Base-by-base conservation (phyloP, 306 rosid species). In the Vachellia pachyceras region DNA sequence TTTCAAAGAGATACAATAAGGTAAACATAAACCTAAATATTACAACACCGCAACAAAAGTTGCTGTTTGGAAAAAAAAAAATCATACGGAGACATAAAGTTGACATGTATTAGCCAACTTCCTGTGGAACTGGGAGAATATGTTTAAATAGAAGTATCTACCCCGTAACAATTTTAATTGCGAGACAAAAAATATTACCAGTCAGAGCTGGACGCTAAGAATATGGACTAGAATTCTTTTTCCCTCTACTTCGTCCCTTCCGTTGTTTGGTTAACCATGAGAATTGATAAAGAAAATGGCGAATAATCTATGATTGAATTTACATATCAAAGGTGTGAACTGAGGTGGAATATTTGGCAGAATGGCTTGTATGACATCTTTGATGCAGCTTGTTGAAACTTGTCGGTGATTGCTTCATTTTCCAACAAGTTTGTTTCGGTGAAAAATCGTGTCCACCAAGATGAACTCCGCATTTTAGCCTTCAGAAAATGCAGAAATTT, bases 341-440 rank as follows among this genome's bases (percentile, higher is more conserved):
- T 91, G 69, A 94, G 93, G 84, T 94, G 98, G 85, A 92, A 92
- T 69, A 92, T 83, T 90, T 94, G 95, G 85, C 98, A 92, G 83
- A 78, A 47, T 73, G 97, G 91, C 78, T 68, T 80, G 87, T 88
- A 94, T 14, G 90, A 86, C 75, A 69, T 75, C 88, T 89, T 85
- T 36, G 91, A 79, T 50, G 97, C 86, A 68, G 90, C 94, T 85
- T 79, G 87, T 80, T 92, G 91, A 82, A 92, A 94, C 83, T 90
- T 92, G 88, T 89, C 86, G 67, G 23, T 14, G 36, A 86, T 91
- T 39, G 74, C 84, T 69, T 90, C 94, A 58, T 91, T 88, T 85
- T 88, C 94, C 85, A 86, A 90, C 77, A 94, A 78, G 88, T 87
- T 91, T 68, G 84, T 86, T 78, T 86, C 90, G 55, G 80, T 76